phyloP scores from a whole-genome alignment of 352 stramenopile genomes.

The Phytopythium vexans region DNA sequence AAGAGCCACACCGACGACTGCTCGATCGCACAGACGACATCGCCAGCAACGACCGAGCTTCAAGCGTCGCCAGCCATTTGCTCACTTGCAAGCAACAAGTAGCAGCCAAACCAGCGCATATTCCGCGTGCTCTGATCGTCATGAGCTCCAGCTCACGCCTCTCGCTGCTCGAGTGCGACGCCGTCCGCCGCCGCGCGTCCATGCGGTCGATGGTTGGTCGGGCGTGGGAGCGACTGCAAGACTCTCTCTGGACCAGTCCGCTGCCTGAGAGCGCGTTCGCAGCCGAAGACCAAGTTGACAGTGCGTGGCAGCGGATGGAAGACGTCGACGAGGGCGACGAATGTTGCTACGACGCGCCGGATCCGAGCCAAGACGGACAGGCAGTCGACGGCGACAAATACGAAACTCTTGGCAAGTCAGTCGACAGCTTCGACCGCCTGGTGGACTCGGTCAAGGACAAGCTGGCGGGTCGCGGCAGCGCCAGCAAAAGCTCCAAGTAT shows the following conservation, averaged over 20 bases:
- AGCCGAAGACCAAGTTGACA: background rate
- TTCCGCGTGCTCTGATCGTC: no score
- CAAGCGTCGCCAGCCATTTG: background rate
- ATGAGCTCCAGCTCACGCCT: background rate
- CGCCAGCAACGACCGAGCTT: no score
- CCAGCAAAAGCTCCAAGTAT: no score
- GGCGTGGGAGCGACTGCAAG: slow-evolving; percentile 1
- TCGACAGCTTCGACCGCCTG: no score
- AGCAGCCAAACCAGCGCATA: background rate
- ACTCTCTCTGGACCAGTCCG: background rate
- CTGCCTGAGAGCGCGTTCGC: background rate
- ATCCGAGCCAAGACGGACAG: no score
- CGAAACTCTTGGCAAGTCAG: no score
- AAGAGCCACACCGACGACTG: no score
- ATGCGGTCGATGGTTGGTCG: slow-evolving; percentile 1
- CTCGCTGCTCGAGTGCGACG: slow-evolving; percentile 1
- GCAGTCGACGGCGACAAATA: no score
- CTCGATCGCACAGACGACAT: no score
- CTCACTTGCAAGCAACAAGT: background rate
- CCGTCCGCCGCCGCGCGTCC: background rate
- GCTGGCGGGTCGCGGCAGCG: no score
- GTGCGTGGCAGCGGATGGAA: background rate
- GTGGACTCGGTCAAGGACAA: no score
- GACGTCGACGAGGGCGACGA: background rate
- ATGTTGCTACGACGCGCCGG: background rate